Evolutionary conservation across 2,329 filamentous ascomycete genomes (phyloP), one percentile per base, ranked within the genome.

Genomic region (Aspergillus pseudoglaucus): DNA sequence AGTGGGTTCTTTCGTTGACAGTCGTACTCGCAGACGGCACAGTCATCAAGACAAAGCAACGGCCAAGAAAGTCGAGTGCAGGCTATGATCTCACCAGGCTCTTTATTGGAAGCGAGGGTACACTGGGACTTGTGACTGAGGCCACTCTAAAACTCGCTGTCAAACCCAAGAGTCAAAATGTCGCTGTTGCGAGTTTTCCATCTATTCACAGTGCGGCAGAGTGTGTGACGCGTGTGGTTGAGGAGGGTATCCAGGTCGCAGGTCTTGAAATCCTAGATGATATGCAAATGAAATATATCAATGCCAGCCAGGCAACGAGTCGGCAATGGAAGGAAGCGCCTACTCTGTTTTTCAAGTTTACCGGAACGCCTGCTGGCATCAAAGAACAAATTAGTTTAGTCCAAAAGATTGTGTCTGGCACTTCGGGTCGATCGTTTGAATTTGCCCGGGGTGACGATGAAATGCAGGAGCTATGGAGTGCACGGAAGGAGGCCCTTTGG

Each of bases 231-330:
- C 79, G 79, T 47, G 88, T 95, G 9, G 90, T 96, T 4, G 82
- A 81, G 40, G 80, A 85, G 46, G 90, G 89, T 22, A 80, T 95
- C 9, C 88, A 87, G 25, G 84, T 96, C 38, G 90, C 90, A 0
- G 90, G 90, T n/a, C 83, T 96, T 39, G 90, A 96, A 71, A 86
- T 96, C 49, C 75, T 96, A 23, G 90, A 96, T 70, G 90, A 95
- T 63, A 85, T 90, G 48, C 90, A 95, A 73, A 96, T 96, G 82
- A 71, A 74, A 53, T 83, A 79, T 64, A 84, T 85, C 66, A 85
- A 85, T 55, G 67, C 68, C 41, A 73, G 71, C 50, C 62, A 71
- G 32, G 62, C 66, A 7, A 76, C 73, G 2, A 66, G 63, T 38
- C 63, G 74, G 20, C 72, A 71, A 33, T 90, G 86, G 86, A 79